A percentile compares a stretch with the other conserved stretches of the same genome.
Evolutionary conservation across 1,284 basidiomycete genomes (phyloP).

Genomic region (Apiotrichum siamense): DNA sequence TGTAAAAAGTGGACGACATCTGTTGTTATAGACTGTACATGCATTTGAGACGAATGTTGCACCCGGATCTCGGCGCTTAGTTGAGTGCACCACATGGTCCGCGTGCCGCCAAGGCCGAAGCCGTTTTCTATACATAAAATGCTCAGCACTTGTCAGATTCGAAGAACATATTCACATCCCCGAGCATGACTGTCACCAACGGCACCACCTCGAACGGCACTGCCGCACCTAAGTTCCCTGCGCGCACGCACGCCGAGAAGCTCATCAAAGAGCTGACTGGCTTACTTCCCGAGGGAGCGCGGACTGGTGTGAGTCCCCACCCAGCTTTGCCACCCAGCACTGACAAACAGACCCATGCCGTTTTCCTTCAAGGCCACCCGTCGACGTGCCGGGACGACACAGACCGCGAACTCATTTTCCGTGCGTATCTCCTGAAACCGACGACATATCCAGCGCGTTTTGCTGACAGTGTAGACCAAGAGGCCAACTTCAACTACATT

Average conservation of each 20-base stretch:
- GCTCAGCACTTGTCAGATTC: not conserved
- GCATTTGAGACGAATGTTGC: not conserved
- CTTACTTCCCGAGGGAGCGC: constrained; percentile 23
- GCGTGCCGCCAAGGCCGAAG: too few species aligned
- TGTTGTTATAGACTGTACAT: constrained; percentile 1
- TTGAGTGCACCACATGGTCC: not conserved
- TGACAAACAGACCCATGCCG: constrained; percentile 26
- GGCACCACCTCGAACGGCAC: constrained; percentile 6
- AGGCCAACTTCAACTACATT: constrained; percentile 84
- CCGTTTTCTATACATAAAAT: too few species aligned
- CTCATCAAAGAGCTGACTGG: constrained; percentile 32
- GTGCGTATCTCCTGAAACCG: constrained; percentile 40
- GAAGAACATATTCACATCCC: not conserved
- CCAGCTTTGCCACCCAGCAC: not conserved
- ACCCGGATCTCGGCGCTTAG: not conserved
- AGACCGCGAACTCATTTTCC: constrained; percentile 74
- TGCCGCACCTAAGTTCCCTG: constrained; percentile 29
- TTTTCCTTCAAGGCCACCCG: constrained; percentile 47
- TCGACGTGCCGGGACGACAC: constrained; percentile 74
- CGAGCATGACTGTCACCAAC: too few species aligned
- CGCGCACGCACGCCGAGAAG: constrained; percentile 39
- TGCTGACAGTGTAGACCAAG: constrained; percentile 48
- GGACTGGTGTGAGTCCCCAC: constrained; percentile 23
- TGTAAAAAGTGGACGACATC: not conserved
- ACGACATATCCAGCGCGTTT: not conserved